Evolutionary conservation across 2,329 filamentous ascomycete genomes (phyloP), one percentile per base, ranked within the genome.

Genomic region (Epichloe elymi): DNA sequence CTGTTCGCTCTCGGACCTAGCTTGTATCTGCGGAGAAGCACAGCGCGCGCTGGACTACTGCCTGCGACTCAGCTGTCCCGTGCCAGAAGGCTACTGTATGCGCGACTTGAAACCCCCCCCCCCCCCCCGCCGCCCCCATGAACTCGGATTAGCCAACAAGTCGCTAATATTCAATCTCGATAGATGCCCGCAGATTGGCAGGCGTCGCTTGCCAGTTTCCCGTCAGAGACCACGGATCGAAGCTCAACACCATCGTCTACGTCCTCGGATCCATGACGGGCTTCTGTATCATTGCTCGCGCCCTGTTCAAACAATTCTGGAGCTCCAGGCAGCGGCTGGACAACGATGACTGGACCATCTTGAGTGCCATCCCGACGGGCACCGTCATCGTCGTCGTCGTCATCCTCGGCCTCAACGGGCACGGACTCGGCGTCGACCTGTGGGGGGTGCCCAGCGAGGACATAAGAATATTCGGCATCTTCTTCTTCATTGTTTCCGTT

Each of bases 311-410:
- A 38, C 67, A 11, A 55, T 58, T 2, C 59, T 56, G 17, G 58
- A 57, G 43, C 59, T 65, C 20, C 60, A 60, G 3, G 45, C 58
- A 11, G 63, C 62, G 59, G 0, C 64, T 68, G 15, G 62, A 57
- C 2, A 51, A 64, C 8, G 64, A 67, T n/a, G 65, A 67, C 43
- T 58, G 61, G n/a, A 58, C 60, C 17, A 60, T 62, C 12, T 37
- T 61, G 0, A 40, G 57, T 2, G 55, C 60, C 10, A 49, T 60
- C 12, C 17, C 59, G 15, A 50, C 57, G 8, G 55, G 55, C 19
- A 36, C 59, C 3, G 54, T 58, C 0, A 55, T 54, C 17, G 53
- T 55, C 0, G 49, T 56, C 14, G 53, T 65, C 39, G 57, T 56
- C 37, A 33, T 61, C 17, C 41, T 51, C 6, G 57, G 57, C 2